Conservation (phyloP, 805 yeast species). For the Hanseniaspora mollemarum region DNA sequence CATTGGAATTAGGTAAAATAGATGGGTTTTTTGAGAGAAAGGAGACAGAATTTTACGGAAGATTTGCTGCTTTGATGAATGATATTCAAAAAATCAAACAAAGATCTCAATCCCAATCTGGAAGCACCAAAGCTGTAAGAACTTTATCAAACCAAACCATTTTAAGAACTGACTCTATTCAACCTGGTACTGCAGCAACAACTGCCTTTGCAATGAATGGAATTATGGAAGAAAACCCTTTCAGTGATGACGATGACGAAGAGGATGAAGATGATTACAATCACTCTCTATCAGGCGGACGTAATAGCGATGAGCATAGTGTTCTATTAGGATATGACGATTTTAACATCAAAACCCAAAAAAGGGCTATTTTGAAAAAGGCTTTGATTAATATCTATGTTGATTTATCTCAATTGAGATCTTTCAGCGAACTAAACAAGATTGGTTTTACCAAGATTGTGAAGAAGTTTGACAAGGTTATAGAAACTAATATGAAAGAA, state of each 20-base stretch:
- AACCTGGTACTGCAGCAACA: slow-evolving; percentile 19
- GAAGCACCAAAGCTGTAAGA: slow-evolving; percentile 2
- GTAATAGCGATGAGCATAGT: slow-evolving; percentile 27
- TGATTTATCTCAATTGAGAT: slow-evolving; percentile 65
- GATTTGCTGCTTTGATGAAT: slow-evolving; percentile 36
- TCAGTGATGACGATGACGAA: slow-evolving; percentile 17
- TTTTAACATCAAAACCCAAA: slow-evolving; percentile 40
- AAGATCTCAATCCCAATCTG: slow-evolving; percentile 4
- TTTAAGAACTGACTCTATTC: slow-evolving; percentile 8
- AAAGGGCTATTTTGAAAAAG: slow-evolving; percentile 55
- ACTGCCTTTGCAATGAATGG: slow-evolving; percentile 21
- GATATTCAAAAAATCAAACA: slow-evolving; percentile 36
- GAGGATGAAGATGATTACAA: slow-evolving; percentile 9
- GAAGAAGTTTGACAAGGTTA: slow-evolving; percentile 79
- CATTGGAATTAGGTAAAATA: slow-evolving; percentile 41
- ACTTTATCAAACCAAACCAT: slow-evolving; percentile 10
- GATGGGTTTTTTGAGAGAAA: slow-evolving; percentile 40
- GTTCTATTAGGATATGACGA: slow-evolving; percentile 42
- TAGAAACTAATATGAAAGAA: slow-evolving; percentile 43
- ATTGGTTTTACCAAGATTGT: slow-evolving; percentile 80
- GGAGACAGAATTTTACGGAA: slow-evolving; percentile 37
- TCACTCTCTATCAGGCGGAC: neutral
- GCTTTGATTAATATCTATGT: slow-evolving; percentile 55
- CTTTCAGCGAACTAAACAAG: slow-evolving; percentile 70
- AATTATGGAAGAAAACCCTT: slow-evolving; percentile 12